Base-by-base conservation (phyloP, 179 eudicot species). In the Sideroxylon spinosum region DNA sequence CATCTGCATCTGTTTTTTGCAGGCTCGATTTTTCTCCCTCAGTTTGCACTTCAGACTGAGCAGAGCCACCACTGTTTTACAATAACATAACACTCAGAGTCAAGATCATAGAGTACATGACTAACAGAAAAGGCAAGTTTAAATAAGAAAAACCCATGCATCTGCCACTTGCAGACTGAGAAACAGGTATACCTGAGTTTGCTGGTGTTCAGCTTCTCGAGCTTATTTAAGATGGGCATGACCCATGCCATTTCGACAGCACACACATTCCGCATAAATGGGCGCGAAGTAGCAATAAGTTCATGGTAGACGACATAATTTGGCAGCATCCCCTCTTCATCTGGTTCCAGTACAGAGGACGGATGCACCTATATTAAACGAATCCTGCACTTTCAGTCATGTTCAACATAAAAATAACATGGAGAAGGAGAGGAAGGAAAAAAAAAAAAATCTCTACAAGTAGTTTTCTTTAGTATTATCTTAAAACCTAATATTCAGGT, bases 271-370 rank as follows among this genome's bases (percentile, higher is more conserved):
- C 94, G 90, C 96, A 96, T 90, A 74, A 88, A 96, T 26, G 98
- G 96, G 11, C 95, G 93, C 29, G 97, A 84, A 23, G 99, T 96
- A 60, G 93, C 82, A 72, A 96, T 87, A 67, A 96, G 87, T 86
- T 96, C 99, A 28, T 96, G 99, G 85, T 86, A 96, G 60, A 96
- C 87, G 53, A 92, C 97, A 81, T 91, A 93, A 80, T 86, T 91
- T 20, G 99, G 96, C 55, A 94, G 88, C 90, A 92, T 86, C 29
- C 98, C 99, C 23, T 94, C 98, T 78, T 94, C 98, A 84, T 96
- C 98, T 22, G 93, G 52, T 83, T 83, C 84, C 77, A 94, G 85
- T 82, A 90, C 99, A 76, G 97, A 96, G 28, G 97, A 94, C 11
- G 99, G 99, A 82, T 96, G 99, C 59, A 90, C 95, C 97, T 90